Evolutionary conservation across 345 rosid genomes (phyloP).

Genomic region (Erucastrum elatum): DNA sequence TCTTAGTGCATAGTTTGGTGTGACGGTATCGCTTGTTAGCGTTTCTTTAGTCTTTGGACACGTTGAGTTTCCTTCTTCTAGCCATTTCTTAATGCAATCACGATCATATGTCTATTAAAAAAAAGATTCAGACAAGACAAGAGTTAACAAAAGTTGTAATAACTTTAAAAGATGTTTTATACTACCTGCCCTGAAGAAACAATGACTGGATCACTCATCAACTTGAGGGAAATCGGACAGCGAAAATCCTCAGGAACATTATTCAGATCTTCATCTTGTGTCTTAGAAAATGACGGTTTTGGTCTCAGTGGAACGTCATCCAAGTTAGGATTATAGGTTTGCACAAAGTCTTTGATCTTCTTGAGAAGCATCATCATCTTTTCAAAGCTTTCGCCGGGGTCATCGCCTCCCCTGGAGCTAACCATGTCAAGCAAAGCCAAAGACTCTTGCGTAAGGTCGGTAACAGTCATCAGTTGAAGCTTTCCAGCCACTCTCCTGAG

Average conservation of each 20-base stretch:
- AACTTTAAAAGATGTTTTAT: background rate
- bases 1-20: conserved; percentile 83
- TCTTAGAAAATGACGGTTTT: conserved; percentile 40
- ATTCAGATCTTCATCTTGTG: conserved; percentile 45
- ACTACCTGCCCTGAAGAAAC: conserved; percentile 95
- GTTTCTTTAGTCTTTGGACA: conserved; percentile 91
- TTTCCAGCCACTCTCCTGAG: conserved; percentile 67
- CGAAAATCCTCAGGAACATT: conserved; percentile 82
- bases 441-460: conserved; percentile 81
- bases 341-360: conserved; percentile 81
- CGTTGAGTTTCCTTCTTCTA: conserved; percentile 69
- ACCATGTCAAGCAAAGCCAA: conserved; percentile 89
- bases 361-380: conserved; percentile 76
- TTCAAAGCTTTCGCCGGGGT: conserved; percentile 77
- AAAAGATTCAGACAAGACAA: background rate
- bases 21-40: conserved; percentile 56
- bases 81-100: conserved; percentile 77
- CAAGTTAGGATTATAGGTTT: conserved; percentile 64
- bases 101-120: conserved; percentile 37
- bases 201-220: conserved; percentile 93
- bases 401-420: conserved; percentile 54
- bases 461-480: conserved; percentile 65
- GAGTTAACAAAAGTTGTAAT: background rate
- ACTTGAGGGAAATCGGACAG: conserved; percentile 85
- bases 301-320: conserved; percentile 39